A percentile compares a stretch with the other conserved stretches of the same genome.
Evolutionary conservation across 495 filamentous ascomycete species (phyloP).

Genomic region (Pseudotulostoma volvatum): DNA sequence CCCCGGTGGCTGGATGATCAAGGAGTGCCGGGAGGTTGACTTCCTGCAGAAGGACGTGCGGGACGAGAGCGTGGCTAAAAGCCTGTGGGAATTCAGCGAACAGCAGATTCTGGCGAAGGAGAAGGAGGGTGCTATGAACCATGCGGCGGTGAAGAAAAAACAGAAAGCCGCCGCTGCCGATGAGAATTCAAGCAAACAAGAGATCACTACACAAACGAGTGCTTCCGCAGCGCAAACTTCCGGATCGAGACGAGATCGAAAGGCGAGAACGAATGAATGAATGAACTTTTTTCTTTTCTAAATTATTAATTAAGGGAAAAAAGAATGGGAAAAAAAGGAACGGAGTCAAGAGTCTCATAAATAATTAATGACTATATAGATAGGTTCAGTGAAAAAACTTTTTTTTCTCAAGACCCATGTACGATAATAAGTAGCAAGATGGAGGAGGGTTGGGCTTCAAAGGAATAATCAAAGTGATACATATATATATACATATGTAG

Average conservation of each 20-base stretch:
- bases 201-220: neutral
- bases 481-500: too few relatives aligned
- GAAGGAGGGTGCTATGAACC: constrained; percentile 54
- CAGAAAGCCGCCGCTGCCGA: constrained; percentile 14
- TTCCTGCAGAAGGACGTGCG: constrained; percentile 56
- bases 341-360: too few relatives aligned
- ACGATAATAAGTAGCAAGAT: too few relatives aligned
- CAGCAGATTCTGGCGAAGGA: constrained; percentile 68
- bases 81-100: constrained; percentile 79
- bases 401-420: too few relatives aligned
- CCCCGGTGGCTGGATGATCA: constrained; percentile 51
- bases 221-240: constrained; percentile 19
- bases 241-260: constrained; percentile 31
- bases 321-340: too few relatives aligned
- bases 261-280: constrained; percentile 5
- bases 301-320: too few relatives aligned
- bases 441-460: too few relatives aligned
- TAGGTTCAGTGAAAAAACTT: too few relatives aligned
- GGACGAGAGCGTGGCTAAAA: constrained; percentile 61
- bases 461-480: too few relatives aligned
- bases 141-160: constrained; percentile 51
- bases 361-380: neutral
- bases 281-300: too few relatives aligned
- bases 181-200: constrained; percentile 1
- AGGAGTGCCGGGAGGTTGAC: constrained; percentile 70